Conservation (phyloP, 306 rosid genomes). For the Sesbania bispinosa region DNA sequence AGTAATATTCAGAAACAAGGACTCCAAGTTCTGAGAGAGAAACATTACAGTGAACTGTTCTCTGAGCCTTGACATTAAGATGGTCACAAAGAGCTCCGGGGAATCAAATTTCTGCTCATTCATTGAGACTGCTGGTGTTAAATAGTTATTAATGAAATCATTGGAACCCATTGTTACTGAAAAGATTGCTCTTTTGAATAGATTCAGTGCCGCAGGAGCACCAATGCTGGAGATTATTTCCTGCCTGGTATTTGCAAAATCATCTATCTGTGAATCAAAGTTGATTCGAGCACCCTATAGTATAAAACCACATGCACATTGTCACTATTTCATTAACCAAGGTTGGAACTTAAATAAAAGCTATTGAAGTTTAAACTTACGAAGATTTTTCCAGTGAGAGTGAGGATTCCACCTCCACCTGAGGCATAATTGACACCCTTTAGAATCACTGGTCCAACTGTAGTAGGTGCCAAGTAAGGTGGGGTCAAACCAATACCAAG, state of each 20-base stretch:
- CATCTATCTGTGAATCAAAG: slow-evolving; percentile 58
- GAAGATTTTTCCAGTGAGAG: slow-evolving; percentile 48
- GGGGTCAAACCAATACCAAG: slow-evolving; percentile 43
- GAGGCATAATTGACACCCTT: slow-evolving; percentile 74
- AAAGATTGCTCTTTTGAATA: slow-evolving; percentile 38
- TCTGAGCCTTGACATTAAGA: slow-evolving; percentile 47
- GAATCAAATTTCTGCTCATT: slow-evolving; percentile 24
- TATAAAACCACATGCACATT: neutral
- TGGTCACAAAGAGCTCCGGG: slow-evolving; percentile 44
- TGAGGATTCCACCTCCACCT: slow-evolving; percentile 69
- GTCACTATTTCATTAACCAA: neutral
- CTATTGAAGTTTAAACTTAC: slow-evolving; percentile 35
- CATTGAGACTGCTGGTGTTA: slow-evolving; percentile 38
- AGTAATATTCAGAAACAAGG: neutral
- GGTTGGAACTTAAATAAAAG: neutral
- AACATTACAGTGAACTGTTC: slow-evolving; percentile 47
- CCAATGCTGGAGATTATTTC: slow-evolving; percentile 58
- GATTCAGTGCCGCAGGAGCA: slow-evolving; percentile 27
- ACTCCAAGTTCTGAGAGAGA: neutral
- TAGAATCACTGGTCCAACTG: slow-evolving; percentile 41
- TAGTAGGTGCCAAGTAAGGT: slow-evolving; percentile 64
- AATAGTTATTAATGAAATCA: slow-evolving; percentile 67
- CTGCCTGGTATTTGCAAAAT: slow-evolving; percentile 64
- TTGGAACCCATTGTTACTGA: slow-evolving; percentile 62
- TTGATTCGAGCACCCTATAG: slow-evolving; percentile 60